Evolutionary conservation across 202 grass and related monocot genomes (phyloP).

Genomic region (Brachypodium distachyon): DNA sequence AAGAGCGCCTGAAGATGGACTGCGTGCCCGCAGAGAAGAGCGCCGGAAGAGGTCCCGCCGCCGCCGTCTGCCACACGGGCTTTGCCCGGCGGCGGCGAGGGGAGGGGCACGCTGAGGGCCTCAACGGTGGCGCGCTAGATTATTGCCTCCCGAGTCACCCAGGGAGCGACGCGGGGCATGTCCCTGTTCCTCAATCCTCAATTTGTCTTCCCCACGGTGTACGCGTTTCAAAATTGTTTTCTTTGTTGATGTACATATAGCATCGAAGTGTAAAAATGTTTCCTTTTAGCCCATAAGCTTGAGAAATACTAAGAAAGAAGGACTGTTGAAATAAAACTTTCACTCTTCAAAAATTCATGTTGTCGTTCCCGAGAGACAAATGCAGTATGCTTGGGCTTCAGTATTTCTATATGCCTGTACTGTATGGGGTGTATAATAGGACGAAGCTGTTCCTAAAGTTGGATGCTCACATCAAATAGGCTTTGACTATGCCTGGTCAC

Average conservation of each 20-base stretch:
- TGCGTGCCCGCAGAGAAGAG: too few relatives aligned
- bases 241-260: slow-evolving; percentile 16
- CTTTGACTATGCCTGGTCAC: slow-evolving; percentile 20
- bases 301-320: neutral
- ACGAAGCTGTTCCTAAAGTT: neutral
- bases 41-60: too few relatives aligned
- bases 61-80: too few relatives aligned
- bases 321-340: neutral
- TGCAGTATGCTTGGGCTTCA: neutral
- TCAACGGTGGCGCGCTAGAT: too few relatives aligned
- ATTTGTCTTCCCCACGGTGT: too few relatives aligned
- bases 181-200: too few relatives aligned
- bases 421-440: neutral
- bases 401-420: slow-evolving; percentile 4
- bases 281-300: neutral
- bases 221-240: slow-evolving; percentile 6
- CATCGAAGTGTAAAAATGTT: neutral
- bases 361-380: neutral
- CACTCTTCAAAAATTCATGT: slow-evolving; percentile 3
- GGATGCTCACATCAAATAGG: slow-evolving; percentile 2
- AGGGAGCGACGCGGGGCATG: too few relatives aligned
- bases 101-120: too few relatives aligned
- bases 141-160: too few relatives aligned
- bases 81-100: too few relatives aligned
- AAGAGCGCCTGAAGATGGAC: too few relatives aligned